Percentiles rank a stretch among this genome's conserved stretches.
Evolutionary conservation across 2,329 filamentous ascomycete genomes (phyloP).

Genomic region (Penicillium freii): DNA sequence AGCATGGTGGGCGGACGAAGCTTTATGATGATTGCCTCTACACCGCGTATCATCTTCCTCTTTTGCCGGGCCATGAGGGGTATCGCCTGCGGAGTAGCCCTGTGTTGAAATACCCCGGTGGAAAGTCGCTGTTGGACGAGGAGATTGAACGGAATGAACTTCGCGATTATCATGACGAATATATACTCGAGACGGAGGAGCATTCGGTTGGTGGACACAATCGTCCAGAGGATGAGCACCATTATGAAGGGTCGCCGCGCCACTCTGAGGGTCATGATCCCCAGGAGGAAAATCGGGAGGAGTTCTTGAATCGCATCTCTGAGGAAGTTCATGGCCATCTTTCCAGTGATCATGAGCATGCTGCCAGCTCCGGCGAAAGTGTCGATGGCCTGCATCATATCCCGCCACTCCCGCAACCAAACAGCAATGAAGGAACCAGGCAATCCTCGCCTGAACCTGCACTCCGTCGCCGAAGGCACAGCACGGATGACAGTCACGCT

Average conservation of each 20-base stretch:
- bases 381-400: not conserved
- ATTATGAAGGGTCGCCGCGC: conserved; percentile 17
- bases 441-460: conserved; percentile 12
- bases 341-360: conserved; percentile 8
- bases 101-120: conserved; percentile 86
- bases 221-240: conserved; percentile 31
- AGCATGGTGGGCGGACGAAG: conserved; percentile 89
- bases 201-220: conserved; percentile 43
- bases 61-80: conserved; percentile 81
- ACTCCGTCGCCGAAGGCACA: conserved; percentile 22
- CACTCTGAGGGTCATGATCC: conserved; percentile 14
- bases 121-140: conserved; percentile 87
- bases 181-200: conserved; percentile 66
- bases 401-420: conserved; percentile 1
- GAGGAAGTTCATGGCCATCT: conserved; percentile 14
- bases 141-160: conserved; percentile 94
- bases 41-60: conserved; percentile 86
- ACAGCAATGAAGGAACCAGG: conserved; percentile 2
- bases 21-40: conserved; percentile 98
- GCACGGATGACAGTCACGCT: conserved; percentile 24
- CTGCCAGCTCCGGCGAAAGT: conserved; percentile 1
- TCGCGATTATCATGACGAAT: conserved; percentile 86
- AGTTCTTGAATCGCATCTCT: conserved; percentile 14
- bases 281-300: conserved; percentile 8
- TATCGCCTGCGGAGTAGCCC: conserved; percentile 88